These are phyloP conservation scores for Thielaviopsis populi DNA, from an alignment of 2,329 filamentous ascomycete genomes.

Conservation along the genomic window DNA sequence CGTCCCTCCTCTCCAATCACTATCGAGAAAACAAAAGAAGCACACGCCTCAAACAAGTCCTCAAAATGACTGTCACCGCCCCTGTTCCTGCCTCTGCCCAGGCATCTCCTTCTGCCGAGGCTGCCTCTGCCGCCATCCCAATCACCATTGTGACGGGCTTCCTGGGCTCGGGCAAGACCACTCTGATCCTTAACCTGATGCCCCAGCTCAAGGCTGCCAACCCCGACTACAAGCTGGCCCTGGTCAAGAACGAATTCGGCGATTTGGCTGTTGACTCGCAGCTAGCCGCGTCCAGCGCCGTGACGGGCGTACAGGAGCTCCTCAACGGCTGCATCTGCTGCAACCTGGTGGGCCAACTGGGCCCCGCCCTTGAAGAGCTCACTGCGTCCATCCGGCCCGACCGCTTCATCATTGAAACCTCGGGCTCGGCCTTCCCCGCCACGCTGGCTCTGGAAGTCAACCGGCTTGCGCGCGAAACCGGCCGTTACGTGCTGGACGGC, in stretches of 20 bases:
- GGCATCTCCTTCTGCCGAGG: background rate
- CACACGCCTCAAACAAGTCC: background rate
- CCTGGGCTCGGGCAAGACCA: constrained; percentile 90
- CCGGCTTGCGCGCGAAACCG: constrained; percentile 54
- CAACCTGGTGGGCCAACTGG: constrained; percentile 86
- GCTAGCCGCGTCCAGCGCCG: constrained; percentile 65
- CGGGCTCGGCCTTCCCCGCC: constrained; percentile 72
- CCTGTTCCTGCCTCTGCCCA: background rate
- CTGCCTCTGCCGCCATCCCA: constrained; percentile 45
- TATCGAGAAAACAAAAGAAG: background rate
- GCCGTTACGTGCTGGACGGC: constrained; percentile 61
- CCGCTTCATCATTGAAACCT: constrained; percentile 87
- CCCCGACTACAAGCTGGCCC: constrained; percentile 67
- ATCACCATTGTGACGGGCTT: constrained; percentile 95
- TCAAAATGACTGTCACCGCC: background rate
- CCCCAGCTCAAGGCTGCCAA: constrained; percentile 68
- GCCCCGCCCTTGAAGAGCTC: constrained; percentile 64
- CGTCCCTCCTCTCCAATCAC: background rate
- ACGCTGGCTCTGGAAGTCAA: constrained; percentile 87
- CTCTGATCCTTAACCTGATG: constrained; percentile 82
- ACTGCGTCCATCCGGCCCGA: constrained; percentile 45
- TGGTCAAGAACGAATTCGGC: constrained; percentile 97
- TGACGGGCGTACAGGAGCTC: constrained; percentile 81
- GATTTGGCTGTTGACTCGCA: constrained; percentile 88
- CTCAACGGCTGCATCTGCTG: constrained; percentile 98